Evolutionary conservation across 2,329 filamentous ascomycete genomes (phyloP), one percentile per base, ranked within the genome.

Genomic region (Pestalotiopsis sp.): DNA sequence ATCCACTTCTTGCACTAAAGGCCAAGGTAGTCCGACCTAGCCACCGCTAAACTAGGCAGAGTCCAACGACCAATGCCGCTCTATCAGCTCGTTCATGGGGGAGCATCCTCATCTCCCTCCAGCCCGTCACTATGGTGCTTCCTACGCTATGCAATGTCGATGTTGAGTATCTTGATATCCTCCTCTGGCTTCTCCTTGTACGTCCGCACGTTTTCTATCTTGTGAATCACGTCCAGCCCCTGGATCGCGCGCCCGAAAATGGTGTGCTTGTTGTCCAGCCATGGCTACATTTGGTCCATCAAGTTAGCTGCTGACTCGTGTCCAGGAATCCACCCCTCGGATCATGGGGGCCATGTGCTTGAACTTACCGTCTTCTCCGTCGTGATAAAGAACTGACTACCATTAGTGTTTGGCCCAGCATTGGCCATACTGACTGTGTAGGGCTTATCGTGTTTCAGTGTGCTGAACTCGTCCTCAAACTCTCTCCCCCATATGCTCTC

Each of bases 371-470:
- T 94, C 82, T 97, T 97, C 80, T 98, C 97, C 0, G 95, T 98
- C 0, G 96, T 99, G 72, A 99, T 97, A 75, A 99, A 99, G 78
- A 99, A 99, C 78, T 99, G 96, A 75, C 92, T 96, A 14, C 92
- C 96, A 77, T 99, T 99, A 44, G 94, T 98, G 75, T 95, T 94
- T 0, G 94, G 94, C 0, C 96, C 96, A 0, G 96, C 95, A 78
- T 99, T 99, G 13, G 96, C 96, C 96, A 99, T 99, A 78, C 93
- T 97, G 68, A 98, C 85, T 0, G 94, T 98, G 78, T 97, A 99
- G 1, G 96, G 92, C 81, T 96, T 97, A 82, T 99, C 96, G 76
- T 99, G 96, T 78, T 92, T 93, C 70, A 99, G 81, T 20, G 89
- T 92, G 73, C 92, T 94, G 73, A 99, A 97, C 78, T 99, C 96